These are phyloP conservation scores for Alternaria triticimaculans DNA, from an alignment of 2,329 filamentous ascomycete genomes.

Conservation along the genomic window DNA sequence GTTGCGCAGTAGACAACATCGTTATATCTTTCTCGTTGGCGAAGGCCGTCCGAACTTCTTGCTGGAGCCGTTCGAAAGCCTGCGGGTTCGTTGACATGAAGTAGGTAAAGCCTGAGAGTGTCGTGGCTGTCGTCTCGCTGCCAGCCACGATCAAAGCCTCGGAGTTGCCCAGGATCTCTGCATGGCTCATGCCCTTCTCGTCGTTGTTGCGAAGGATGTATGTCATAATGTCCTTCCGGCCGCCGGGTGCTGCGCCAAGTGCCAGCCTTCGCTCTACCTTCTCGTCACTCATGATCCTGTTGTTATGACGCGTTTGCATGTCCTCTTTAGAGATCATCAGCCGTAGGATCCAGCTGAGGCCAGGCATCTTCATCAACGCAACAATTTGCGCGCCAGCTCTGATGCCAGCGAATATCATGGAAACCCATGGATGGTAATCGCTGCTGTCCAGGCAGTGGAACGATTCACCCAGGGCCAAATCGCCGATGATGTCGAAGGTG, in stretches of 20 bases:
- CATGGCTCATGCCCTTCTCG: slow-evolving; percentile 20
- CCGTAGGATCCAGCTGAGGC: neutral
- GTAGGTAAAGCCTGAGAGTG: slow-evolving; percentile 10
- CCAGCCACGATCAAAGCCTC: slow-evolving; percentile 44
- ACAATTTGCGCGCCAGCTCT: neutral
- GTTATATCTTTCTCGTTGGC: slow-evolving; percentile 16
- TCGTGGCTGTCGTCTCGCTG: slow-evolving; percentile 38
- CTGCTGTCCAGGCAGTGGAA: slow-evolving; percentile 44
- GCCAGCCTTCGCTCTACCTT: neutral
- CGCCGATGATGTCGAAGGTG: slow-evolving; percentile 52
- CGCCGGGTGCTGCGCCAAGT: neutral
- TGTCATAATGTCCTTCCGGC: slow-evolving; percentile 13
- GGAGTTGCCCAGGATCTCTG: slow-evolving; percentile 40
- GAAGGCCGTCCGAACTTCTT: slow-evolving; percentile 14
- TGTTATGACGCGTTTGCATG: neutral
- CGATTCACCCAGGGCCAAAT: slow-evolving; percentile 50
- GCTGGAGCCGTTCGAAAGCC: slow-evolving; percentile 8
- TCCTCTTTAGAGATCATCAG: slow-evolving; percentile 1
- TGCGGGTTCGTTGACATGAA: slow-evolving; percentile 14
- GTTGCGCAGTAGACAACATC: neutral
- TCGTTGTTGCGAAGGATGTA: slow-evolving; percentile 19
- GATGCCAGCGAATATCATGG: neutral
- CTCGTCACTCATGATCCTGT: neutral
- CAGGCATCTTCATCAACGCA: neutral
- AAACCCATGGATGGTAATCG: slow-evolving; percentile 45